These are phyloP conservation scores for Lolium perenne DNA, from an alignment of 176 grass and related monocot species.

Conservation along the genomic window DNA sequence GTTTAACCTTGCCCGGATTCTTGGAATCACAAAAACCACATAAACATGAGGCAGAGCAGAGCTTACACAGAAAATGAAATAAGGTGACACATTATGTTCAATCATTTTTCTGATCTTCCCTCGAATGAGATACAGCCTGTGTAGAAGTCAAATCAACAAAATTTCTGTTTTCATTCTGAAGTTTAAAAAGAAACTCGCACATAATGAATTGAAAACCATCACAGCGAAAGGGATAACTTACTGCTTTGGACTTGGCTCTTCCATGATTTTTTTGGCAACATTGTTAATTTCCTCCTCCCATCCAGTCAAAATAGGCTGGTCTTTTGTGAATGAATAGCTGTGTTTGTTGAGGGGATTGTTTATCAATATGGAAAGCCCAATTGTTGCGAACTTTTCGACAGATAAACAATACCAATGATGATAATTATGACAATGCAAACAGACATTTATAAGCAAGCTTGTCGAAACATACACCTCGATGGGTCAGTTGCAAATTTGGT, in stretches of 20 bases:
- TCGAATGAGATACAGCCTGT: conserved; percentile 62
- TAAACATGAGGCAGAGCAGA: neutral
- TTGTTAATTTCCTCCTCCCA: conserved; percentile 76
- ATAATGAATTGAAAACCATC: neutral
- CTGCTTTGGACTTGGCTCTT: conserved; percentile 72
- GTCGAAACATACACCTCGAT: neutral
- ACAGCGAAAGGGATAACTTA: conserved; percentile 39
- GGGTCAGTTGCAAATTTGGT: neutral
- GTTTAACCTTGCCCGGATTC: neutral
- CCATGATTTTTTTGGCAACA: conserved; percentile 63
- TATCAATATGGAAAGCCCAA: neutral
- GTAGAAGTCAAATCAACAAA: neutral
- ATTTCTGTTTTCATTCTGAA: neutral
- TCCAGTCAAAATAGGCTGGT: conserved; percentile 62
- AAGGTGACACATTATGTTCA: conserved; percentile 64
- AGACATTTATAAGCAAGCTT: neutral
- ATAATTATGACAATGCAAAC: neutral
- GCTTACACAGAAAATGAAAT: conserved; percentile 70
- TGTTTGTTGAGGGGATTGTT: conserved; percentile 25
- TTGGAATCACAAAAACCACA: neutral
- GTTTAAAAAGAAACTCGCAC: conserved; percentile 3
- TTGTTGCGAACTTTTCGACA: neutral
- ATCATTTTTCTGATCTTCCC: conserved; percentile 64
- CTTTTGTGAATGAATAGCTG: conserved; percentile 60
- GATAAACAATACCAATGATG: neutral